Evolutionary conservation across 2,329 filamentous ascomycete genomes (phyloP), one percentile per base, ranked within the genome.

Genomic region (Hymenoscyphus occultus): DNA sequence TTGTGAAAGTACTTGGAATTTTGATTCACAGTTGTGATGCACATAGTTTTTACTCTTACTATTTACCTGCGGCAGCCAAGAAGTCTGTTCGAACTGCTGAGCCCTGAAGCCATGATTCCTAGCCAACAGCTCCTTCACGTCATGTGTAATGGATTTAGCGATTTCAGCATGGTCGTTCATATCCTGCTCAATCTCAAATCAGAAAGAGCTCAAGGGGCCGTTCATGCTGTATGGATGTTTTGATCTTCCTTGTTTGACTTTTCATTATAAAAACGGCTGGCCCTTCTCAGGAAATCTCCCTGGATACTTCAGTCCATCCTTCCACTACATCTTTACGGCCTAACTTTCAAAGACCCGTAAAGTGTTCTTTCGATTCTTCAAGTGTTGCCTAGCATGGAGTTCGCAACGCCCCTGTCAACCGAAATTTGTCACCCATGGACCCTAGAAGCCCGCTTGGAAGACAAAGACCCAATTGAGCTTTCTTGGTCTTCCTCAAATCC

Each of bases 401-500:
- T 54, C 13, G 28, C 48, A 28, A 12, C 22, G 10, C 2, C 48
- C 12, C 22, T 54, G 2, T 12, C 48, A 54, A 54, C 48, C 9
- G 48, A 54, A 19, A 19, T 54, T 12, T 22, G 22, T 10, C n/a
- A 28, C 48, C 22, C 48, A 54, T 54, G 48, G 48, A 28, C 48
- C 22, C 9, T 54, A 13, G 48, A 54, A 54, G 2, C 48, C n/a
- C 19, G 48, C 12, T 28, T 54, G 19, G 48, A 54, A 13, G 48
- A 28, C 5, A n/a, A 54, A 13, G 48, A 28, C 22, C 48, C 22
- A 54, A 28, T 54, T 54, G 48, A 54, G 48, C 48, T 54, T 54
- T 54, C 48, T 54, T 54, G 48, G 48, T 54, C 48, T 9, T 54
- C 48, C 48, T 54, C 48, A 9, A 54, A 54, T 22, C 48, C 48